A percentile compares a stretch with the other conserved stretches of the same genome.
phyloP scores from a whole-genome alignment of 192 early-diverging fungal genomes.

The Irineochytrium annulatum region DNA sequence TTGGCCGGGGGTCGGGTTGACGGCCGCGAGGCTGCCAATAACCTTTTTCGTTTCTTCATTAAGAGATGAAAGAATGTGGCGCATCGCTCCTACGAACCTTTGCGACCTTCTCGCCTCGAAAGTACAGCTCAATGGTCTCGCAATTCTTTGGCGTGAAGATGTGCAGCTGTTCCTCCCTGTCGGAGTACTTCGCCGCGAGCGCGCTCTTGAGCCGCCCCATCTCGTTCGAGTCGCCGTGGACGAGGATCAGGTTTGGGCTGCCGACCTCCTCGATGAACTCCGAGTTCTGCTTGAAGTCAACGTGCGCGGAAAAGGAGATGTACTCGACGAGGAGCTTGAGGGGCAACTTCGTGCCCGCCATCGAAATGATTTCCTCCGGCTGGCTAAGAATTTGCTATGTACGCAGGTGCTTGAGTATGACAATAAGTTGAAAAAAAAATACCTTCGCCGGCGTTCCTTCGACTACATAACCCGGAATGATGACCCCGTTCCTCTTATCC shows the following conservation, averaged over 20 bases:
- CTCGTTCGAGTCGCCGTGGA: slow-evolving; percentile 92
- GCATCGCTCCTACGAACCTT: no score
- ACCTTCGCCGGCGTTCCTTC: slow-evolving; percentile 91
- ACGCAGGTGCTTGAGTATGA: background rate
- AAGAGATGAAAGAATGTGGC: background rate
- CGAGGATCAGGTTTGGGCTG: slow-evolving; percentile 84
- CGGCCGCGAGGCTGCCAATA: slow-evolving; percentile 78
- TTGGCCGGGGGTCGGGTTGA: slow-evolving; percentile 65
- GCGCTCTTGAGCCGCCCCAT: slow-evolving; percentile 89
- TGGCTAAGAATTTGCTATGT: slow-evolving; percentile 67
- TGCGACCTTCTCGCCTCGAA: slow-evolving; percentile 92
- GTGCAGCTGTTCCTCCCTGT: slow-evolving; percentile 71
- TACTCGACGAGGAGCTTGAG: slow-evolving; percentile 83
- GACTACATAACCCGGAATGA: slow-evolving; percentile 97
- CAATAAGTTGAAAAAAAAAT: slow-evolving; percentile 5
- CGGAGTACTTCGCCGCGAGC: slow-evolving; percentile 75
- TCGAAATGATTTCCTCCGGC: slow-evolving; percentile 75
- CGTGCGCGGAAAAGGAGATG: slow-evolving; percentile 97
- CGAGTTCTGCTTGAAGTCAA: slow-evolving; percentile 94
- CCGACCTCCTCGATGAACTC: slow-evolving; percentile 95
- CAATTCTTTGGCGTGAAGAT: slow-evolving; percentile 88
- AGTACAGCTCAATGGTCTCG: slow-evolving; percentile 84
- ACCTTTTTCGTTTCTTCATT: slow-evolving; percentile 37
- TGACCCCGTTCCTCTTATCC: slow-evolving; percentile 84
- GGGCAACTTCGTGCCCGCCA: slow-evolving; percentile 77